Evolutionary conservation across 495 filamentous ascomycete species (phyloP).

Genomic region (Hyaloscypha finlandica): DNA sequence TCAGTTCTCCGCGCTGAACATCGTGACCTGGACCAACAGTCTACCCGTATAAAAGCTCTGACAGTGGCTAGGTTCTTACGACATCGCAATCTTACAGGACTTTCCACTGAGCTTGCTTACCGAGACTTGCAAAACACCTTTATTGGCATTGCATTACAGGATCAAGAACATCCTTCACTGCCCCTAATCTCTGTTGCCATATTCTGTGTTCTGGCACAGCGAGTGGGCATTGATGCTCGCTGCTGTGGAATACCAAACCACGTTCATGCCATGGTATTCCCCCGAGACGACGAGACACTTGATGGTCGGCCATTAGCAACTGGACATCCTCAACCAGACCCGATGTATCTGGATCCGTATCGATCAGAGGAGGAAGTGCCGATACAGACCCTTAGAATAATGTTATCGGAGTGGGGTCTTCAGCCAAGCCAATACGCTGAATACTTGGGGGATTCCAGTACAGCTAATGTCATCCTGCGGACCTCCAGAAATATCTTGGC

Average conservation of each 20-base stretch:
- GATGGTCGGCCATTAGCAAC: slow-evolving; percentile 48
- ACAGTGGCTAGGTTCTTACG: slow-evolving; percentile 66
- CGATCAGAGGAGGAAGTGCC: slow-evolving; percentile 66
- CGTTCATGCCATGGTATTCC: slow-evolving; percentile 71
- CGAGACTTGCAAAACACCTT: slow-evolving; percentile 82
- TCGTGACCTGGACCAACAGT: slow-evolving; percentile 50
- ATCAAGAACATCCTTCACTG: slow-evolving; percentile 66
- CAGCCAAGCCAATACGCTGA: slow-evolving; percentile 49
- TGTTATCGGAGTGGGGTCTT: slow-evolving; percentile 65
- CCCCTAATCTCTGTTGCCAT: slow-evolving; percentile 74
- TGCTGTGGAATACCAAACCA: slow-evolving; percentile 80
- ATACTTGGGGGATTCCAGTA: slow-evolving; percentile 60
- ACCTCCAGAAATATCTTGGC: slow-evolving; percentile 78
- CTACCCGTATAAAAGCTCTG: slow-evolving; percentile 67
- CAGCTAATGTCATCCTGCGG: slow-evolving; percentile 69
- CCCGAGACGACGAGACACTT: slow-evolving; percentile 59
- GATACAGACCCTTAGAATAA: slow-evolving; percentile 55
- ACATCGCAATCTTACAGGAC: slow-evolving; percentile 65
- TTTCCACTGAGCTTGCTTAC: slow-evolving; percentile 64
- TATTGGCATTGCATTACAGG: slow-evolving; percentile 74
- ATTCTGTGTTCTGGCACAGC: slow-evolving; percentile 44
- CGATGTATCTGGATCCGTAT: slow-evolving; percentile 86
- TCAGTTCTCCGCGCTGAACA: slow-evolving; percentile 49
- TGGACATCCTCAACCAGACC: slow-evolving; percentile 38
- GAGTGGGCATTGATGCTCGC: slow-evolving; percentile 67